Conservation (phyloP, 108 stramenopile species). For the Cyclotella sp. region DNA sequence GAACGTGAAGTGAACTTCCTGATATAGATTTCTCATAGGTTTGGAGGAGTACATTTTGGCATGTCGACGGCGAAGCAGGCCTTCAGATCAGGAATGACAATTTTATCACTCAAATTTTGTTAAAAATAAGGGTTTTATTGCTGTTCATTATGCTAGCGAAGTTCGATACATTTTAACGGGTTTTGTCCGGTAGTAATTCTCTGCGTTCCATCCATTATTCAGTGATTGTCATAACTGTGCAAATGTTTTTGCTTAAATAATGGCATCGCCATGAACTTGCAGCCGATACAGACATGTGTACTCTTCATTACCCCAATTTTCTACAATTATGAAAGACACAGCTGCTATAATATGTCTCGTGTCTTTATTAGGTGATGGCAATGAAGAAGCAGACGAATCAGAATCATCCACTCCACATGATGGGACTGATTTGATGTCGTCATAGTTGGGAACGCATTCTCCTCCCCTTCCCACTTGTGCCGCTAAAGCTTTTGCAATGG, state of each 20-base stretch:
- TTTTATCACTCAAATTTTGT: too few species aligned
- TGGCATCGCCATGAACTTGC: slow-evolving; percentile 74
- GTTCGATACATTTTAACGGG: too few species aligned
- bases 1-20: too few species aligned
- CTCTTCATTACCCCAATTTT: slow-evolving; percentile 79
- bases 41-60: too few species aligned
- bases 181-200: too few species aligned
- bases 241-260: too few species aligned
- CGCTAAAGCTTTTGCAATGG: slow-evolving; percentile 5
- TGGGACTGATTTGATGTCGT: slow-evolving; percentile 21
- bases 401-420: slow-evolving; percentile 31
- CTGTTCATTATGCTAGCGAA: too few species aligned
- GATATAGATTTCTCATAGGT: too few species aligned
- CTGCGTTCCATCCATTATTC: background rate
- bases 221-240: too few species aligned
- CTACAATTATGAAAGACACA: slow-evolving; percentile 65
- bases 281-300: slow-evolving; percentile 86
- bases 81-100: too few species aligned
- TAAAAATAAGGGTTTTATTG: too few species aligned
- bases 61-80: too few species aligned
- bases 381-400: background rate
- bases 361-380: background rate
- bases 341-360: slow-evolving; percentile 47
- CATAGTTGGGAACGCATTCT: slow-evolving; percentile 40
- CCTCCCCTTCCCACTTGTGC: slow-evolving; percentile 30